Percentiles rank a stretch among this genome's conserved stretches.
phyloP scores from a whole-genome alignment of 2,329 filamentous ascomycete species.

The Fusarium palustre region DNA sequence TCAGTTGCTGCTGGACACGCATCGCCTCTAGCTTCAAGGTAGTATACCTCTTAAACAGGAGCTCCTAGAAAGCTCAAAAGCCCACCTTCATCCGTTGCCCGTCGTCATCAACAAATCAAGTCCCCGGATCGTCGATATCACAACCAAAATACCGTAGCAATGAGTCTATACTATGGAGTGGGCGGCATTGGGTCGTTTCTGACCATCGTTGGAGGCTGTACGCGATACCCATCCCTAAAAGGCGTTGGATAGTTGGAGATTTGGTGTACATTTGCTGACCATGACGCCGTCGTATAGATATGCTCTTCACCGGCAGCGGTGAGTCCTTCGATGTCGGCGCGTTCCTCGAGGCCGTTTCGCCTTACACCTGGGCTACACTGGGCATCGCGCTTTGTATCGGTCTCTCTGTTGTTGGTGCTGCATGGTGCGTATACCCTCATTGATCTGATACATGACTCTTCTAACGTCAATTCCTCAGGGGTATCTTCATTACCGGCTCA shows the following conservation, averaged over 20 bases:
- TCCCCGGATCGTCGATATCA: conserved; percentile 40
- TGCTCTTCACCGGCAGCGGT: conserved; percentile 97
- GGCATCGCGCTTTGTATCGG: conserved; percentile 96
- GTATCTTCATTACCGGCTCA: conserved; percentile 98
- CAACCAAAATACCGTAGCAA: conserved; percentile 55
- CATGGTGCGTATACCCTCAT: conserved; percentile 75
- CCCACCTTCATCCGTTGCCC: conserved; percentile 36
- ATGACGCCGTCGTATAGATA: conserved; percentile 70
- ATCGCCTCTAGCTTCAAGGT: conserved; percentile 43
- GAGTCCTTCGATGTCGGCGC: conserved; percentile 97
- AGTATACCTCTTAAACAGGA: conserved; percentile 47
- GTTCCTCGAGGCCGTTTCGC: conserved; percentile 94
- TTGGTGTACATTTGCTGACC: conserved; percentile 28
- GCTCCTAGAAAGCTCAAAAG: conserved; percentile 47
- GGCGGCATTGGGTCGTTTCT: conserved; percentile 76
- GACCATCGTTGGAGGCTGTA: conserved; percentile 82
- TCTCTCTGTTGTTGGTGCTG: conserved; percentile 94
- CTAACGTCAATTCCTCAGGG: conserved; percentile 68
- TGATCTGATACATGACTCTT: conserved; percentile 29
- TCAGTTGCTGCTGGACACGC: conserved; percentile 45
- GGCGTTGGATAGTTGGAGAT: conserved; percentile 14
- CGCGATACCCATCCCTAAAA: conserved; percentile 52
- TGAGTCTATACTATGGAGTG: conserved; percentile 79
- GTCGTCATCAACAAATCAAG: conserved; percentile 36
- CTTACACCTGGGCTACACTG: conserved; percentile 90